A percentile compares a stretch with the other conserved stretches of the same genome.
Conservation (phyloP, 2,329 filamentous ascomycete genomes). For the Nigrospora osmanthi region DNA sequence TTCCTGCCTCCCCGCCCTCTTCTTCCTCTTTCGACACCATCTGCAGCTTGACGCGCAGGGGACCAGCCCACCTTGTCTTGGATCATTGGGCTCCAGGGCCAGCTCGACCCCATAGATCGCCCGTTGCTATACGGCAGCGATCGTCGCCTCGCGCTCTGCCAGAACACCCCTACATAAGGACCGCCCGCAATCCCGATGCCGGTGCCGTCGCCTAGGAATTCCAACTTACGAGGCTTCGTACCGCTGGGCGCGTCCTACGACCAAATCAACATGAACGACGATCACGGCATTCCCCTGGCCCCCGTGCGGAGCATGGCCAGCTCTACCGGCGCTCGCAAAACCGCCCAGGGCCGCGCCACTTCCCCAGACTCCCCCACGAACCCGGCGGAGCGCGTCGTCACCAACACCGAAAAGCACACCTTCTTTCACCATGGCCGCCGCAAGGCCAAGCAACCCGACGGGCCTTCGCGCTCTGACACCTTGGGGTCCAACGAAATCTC, state of each 20-base stretch:
- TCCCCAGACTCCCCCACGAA: conserved; percentile 18
- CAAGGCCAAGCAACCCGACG: conserved; percentile 31
- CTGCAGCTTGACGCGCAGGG: too few relatives aligned
- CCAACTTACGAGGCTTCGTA: conserved; percentile 15
- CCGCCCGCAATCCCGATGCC: conserved; percentile 12
- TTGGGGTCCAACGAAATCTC: conserved; percentile 41
- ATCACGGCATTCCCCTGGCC: conserved; percentile 44
- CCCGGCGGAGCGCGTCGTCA: conserved; percentile 18
- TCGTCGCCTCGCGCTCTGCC: not conserved
- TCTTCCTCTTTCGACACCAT: too few relatives aligned
- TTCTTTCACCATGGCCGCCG: conserved; percentile 43
- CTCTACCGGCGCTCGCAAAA: conserved; percentile 44
- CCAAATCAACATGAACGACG: conserved; percentile 2
- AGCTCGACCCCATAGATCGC: too few relatives aligned
- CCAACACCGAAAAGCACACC: conserved; percentile 37
- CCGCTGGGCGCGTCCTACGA: conserved; percentile 13
- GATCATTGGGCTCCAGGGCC: too few relatives aligned
- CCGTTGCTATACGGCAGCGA: not conserved
- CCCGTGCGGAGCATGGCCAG: conserved; percentile 47
- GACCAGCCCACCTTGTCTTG: too few relatives aligned
- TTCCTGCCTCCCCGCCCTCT: too few relatives aligned
- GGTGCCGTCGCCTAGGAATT: conserved; percentile 15
- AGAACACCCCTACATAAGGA: conserved; percentile 4
- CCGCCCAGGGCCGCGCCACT: conserved; percentile 27
- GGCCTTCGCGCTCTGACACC: conserved; percentile 32